Evolutionary conservation across 495 filamentous ascomycete genomes (phyloP).

Genomic region (Tuber aestivum): DNA sequence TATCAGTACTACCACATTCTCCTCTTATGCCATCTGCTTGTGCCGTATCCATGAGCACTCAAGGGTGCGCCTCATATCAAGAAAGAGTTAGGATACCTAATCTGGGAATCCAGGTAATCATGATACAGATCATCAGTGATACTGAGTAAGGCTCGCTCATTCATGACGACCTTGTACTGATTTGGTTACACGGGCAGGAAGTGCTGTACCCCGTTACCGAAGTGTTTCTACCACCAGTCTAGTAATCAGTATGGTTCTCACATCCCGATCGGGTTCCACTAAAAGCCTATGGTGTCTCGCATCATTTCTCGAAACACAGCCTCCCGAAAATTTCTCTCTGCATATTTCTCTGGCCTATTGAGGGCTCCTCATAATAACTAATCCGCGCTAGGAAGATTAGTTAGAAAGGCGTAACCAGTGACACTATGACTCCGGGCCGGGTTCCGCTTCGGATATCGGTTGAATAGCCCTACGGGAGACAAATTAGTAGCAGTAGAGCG

Average conservation of each 20-base stretch:
- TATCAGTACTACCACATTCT: neutral
- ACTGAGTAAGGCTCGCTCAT: neutral
- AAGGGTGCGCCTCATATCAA: neutral
- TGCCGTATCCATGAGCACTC: neutral
- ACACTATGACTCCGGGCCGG: neutral
- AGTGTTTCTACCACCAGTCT: neutral
- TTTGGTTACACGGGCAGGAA: neutral
- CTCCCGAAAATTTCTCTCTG: neutral
- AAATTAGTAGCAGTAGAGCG: neutral
- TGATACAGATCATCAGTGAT: neutral
- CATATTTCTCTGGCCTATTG: neutral
- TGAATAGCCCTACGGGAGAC: neutral
- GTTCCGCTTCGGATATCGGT: neutral
- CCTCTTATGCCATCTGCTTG: neutral
- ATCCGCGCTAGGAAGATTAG: neutral
- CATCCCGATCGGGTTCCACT: neutral
- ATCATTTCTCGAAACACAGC: neutral
- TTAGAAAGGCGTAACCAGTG: neutral
- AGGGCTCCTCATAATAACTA: neutral
- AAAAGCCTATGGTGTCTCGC: neutral
- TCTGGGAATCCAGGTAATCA: neutral
- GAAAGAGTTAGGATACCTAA: neutral
- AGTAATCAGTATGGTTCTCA: neutral
- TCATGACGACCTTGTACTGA: neutral
- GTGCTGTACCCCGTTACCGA: neutral